phyloP scores from a whole-genome alignment of 2,329 filamentous ascomycete genomes.

The Aspergillus sp. region DNA sequence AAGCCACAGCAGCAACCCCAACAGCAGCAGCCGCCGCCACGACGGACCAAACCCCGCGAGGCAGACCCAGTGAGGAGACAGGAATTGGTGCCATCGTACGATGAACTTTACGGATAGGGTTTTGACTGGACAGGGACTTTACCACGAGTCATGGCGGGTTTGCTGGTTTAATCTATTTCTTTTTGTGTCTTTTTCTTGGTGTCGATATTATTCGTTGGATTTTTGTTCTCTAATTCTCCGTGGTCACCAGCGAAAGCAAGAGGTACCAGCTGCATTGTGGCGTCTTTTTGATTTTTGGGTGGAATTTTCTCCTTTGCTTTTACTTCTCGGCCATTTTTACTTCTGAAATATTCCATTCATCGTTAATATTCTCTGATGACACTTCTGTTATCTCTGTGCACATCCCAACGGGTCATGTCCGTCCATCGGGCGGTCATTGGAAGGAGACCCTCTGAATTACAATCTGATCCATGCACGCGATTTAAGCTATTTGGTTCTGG shows the following conservation, averaged over 20 bases:
- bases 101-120: slow-evolving; percentile 38
- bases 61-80: slow-evolving; percentile 20
- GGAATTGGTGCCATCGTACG: slow-evolving; percentile 39
- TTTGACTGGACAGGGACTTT: not conserved
- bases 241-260: slow-evolving; percentile 2
- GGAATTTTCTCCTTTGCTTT: slow-evolving; percentile 7
- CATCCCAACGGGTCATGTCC: not conserved
- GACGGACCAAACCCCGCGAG: slow-evolving; percentile 16
- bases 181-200: slow-evolving; percentile 3
- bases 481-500: not conserved
- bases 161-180: slow-evolving; percentile 2
- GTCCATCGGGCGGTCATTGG: not conserved
- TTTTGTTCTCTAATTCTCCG: slow-evolving; percentile 1
- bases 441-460: not conserved
- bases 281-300: slow-evolving; percentile 6
- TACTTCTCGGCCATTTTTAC: not conserved
- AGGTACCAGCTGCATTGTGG: slow-evolving; percentile 6
- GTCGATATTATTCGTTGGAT: slow-evolving; percentile 2
- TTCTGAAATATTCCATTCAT: not conserved
- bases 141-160: not conserved
- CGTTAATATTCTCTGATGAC: not conserved
- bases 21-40: slow-evolving; percentile 4
- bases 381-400: not conserved
- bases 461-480: not conserved
- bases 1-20: slow-evolving; percentile 14